phyloP scores from a whole-genome alignment of 2,329 filamentous ascomycete species.

The Botrytis hyacinthi region DNA sequence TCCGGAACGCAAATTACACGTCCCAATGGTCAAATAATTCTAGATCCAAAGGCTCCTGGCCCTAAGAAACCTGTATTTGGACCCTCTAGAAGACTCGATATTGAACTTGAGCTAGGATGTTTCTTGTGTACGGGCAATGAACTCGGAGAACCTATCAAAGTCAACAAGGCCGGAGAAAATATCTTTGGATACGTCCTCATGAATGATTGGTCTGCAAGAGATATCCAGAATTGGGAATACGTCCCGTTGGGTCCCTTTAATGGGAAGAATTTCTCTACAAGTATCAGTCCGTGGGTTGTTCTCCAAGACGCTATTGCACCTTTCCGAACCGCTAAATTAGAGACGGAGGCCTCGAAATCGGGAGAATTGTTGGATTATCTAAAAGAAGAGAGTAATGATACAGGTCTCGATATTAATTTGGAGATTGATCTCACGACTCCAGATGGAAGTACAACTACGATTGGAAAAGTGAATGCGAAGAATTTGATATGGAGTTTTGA shows the following conservation, averaged over 20 bases:
- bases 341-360: conserved; percentile 43
- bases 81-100: conserved; percentile 66
- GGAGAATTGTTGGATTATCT: conserved; percentile 60
- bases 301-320: conserved; percentile 72
- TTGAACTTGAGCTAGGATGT: conserved; percentile 77
- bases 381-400: conserved; percentile 56
- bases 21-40: conserved; percentile 71
- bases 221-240: conserved; percentile 84
- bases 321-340: conserved; percentile 55
- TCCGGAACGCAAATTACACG: conserved; percentile 72
- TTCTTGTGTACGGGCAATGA: conserved; percentile 66
- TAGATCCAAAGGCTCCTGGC: conserved; percentile 59
- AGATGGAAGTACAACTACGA: conserved; percentile 52
- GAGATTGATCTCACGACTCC: conserved; percentile 60
- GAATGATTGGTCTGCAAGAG: conserved; percentile 85
- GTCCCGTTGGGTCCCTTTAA: conserved; percentile 80
- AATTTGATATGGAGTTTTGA: conserved; percentile 79
- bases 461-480: conserved; percentile 59
- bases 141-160: conserved; percentile 61
- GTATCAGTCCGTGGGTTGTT: conserved; percentile 77
- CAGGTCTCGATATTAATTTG: conserved; percentile 67
- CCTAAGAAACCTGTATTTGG: conserved; percentile 62
- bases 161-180: conserved; percentile 63
- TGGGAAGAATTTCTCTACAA: conserved; percentile 78
- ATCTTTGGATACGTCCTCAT: conserved; percentile 79